phyloP scores from a whole-genome alignment of 2,329 filamentous ascomycete species.

The Davidsoniella neocaledoniae region DNA sequence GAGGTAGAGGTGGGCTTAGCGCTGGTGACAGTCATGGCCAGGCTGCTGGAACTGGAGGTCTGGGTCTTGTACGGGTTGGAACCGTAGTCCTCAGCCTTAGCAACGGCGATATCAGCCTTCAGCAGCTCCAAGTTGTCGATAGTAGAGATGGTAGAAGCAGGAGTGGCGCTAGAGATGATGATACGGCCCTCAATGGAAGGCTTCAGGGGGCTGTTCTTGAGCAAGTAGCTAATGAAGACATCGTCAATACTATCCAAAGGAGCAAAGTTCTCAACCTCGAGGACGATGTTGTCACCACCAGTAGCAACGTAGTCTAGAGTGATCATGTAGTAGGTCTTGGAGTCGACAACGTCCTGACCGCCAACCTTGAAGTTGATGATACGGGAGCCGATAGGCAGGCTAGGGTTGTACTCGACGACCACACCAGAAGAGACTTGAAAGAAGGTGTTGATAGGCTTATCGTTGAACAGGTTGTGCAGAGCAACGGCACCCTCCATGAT shows the following conservation, averaged over 20 bases:
- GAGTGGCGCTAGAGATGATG: background rate
- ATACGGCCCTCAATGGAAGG: slow-evolving; percentile 33
- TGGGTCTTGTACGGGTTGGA: too few species aligned
- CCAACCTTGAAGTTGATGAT: slow-evolving; percentile 36
- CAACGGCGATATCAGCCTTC: background rate
- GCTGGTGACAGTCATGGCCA: background rate
- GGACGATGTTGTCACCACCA: slow-evolving; percentile 44
- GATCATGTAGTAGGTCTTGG: slow-evolving; percentile 36
- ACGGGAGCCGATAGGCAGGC: slow-evolving; percentile 29
- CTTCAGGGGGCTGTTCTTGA: slow-evolving; percentile 30
- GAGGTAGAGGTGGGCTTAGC: background rate
- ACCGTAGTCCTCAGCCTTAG: background rate
- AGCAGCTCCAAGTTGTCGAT: too few species aligned
- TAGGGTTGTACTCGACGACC: slow-evolving; percentile 38
- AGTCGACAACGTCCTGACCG: slow-evolving; percentile 26
- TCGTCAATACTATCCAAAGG: slow-evolving; percentile 37
- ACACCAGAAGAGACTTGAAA: slow-evolving; percentile 44
- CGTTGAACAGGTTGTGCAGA: slow-evolving; percentile 36
- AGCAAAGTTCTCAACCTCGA: slow-evolving; percentile 21
- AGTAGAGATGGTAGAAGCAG: background rate
- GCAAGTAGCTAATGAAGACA: slow-evolving; percentile 34
- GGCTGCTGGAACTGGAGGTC: too few species aligned
- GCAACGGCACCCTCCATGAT: slow-evolving; percentile 43
- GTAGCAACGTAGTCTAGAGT: slow-evolving; percentile 47
- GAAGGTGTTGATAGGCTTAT: slow-evolving; percentile 36